Evolutionary conservation across 2,329 filamentous ascomycete species (phyloP), one percentile per base, ranked within the genome.

Genomic region (Trichoderma pleuroti): DNA sequence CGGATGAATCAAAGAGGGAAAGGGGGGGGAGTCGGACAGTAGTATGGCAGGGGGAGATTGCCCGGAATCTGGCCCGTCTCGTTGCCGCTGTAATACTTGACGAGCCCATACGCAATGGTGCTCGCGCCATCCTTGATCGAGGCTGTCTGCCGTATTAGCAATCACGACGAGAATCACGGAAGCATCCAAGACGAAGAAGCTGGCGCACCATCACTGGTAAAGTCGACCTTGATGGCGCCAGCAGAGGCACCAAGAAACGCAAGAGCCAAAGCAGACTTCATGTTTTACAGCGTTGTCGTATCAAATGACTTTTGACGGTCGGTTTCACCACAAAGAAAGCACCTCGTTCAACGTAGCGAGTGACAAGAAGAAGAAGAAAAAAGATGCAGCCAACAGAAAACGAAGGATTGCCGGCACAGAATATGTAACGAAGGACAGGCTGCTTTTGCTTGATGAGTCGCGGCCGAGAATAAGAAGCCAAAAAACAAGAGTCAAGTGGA

Each of bases 41-140:
- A 90, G 73, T 88, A 89, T 3, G 84, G 84, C 70, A 81, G 80
- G 4, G 85, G 85, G 49, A 86, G 76, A 75, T 85, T 86, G 14
- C 85, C 85, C 2, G 84, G 82, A 0, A 81, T 78, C 72, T 86
- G 84, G 70, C 85, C 85, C 0, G 85, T 85, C 74, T 84, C 83
- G 76, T 86, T 86, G 46, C 85, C 85, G 1, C 81, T 83, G 72
- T 84, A 84, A 74, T 79, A 84, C 60, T 80, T 82, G 72, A 82
- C 76, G 59, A 82, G 70, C 18, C 80, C 80, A 68, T 77, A 81
- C 34, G 81, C 82, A 69, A 83, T 79, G 16, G 80, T 82, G 69
- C 77, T 77, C 3, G 82, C 81, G 3, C 79, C 81, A 5, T 80
- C 30, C 26, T 68, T 71, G 24, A 71, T 52, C n/a, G 69, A 71